Conservation (phyloP, 202 grass and related monocot genomes). For the Cymbopogon flexuosus region DNA sequence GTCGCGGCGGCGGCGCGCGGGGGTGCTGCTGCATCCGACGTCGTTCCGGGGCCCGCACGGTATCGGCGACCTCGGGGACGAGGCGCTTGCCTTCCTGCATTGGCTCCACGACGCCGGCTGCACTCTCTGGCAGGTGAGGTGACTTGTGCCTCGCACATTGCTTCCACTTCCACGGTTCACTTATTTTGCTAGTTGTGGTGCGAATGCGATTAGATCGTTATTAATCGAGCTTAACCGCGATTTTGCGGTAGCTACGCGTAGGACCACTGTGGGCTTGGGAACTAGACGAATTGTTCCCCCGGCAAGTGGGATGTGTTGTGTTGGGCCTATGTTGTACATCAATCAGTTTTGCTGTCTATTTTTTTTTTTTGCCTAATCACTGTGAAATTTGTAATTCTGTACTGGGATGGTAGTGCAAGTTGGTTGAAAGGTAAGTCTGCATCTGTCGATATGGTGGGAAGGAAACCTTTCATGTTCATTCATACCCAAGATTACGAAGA, state of each 20-base stretch:
- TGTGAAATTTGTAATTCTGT: neutral
- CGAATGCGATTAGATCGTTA: neutral
- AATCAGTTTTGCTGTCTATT: neutral
- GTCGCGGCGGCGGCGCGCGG: constrained; percentile 49
- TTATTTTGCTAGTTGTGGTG: neutral
- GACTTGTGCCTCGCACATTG: neutral
- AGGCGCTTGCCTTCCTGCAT: constrained; percentile 59
- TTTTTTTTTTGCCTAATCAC: neutral
- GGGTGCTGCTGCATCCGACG: constrained; percentile 72
- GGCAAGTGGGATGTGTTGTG: neutral
- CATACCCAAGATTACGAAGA: neutral
- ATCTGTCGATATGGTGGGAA: neutral
- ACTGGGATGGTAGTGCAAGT: neutral
- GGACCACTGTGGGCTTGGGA: neutral
- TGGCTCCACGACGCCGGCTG: constrained; percentile 73
- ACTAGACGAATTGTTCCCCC: neutral
- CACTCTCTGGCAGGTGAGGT: constrained; percentile 80
- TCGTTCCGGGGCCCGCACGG: constrained; percentile 67
- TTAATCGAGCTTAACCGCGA: constrained; percentile 12
- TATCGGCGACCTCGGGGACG: constrained; percentile 74
- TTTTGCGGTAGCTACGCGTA: neutral
- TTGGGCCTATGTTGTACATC: neutral
- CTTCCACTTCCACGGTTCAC: neutral
- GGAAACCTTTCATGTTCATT: neutral
- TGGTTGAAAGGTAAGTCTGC: neutral